Conservation (phyloP, 768 basidiomycete genomes). For the Lactifluus piperatus region DNA sequence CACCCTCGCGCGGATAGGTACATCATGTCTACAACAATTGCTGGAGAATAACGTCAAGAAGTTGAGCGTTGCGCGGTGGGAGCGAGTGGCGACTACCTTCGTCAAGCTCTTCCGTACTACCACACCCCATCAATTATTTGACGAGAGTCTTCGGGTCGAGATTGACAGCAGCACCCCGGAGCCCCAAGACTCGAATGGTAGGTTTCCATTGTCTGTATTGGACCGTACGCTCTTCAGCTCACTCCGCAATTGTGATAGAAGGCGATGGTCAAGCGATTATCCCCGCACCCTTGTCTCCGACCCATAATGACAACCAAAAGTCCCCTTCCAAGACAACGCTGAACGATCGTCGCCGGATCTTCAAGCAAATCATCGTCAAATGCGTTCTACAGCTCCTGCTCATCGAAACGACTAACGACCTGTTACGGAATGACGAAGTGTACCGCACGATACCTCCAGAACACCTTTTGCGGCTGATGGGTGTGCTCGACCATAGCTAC, state of each 20-base stretch:
- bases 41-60: conserved; percentile 89
- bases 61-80: conserved; percentile 80
- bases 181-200: conserved; percentile 37
- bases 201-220: neutral
- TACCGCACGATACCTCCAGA: conserved; percentile 92
- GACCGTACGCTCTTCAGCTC: conserved; percentile 6
- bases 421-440: conserved; percentile 85
- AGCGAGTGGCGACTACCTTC: conserved; percentile 84
- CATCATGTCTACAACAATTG: conserved; percentile 93
- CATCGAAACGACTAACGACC: conserved; percentile 95
- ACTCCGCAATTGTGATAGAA: conserved; percentile 36
- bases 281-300: conserved; percentile 83
- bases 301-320: conserved; percentile 42
- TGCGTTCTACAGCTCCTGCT: conserved; percentile 93
- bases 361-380: conserved; percentile 99
- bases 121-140: conserved; percentile 94
- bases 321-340: conserved; percentile 45
- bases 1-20: conserved; percentile 93
- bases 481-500: conserved; percentile 93
- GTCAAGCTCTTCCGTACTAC: conserved; percentile 96
- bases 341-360: conserved; percentile 70
- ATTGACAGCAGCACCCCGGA: conserved; percentile 55
- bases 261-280: conserved; percentile 57
- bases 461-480: conserved; percentile 89
- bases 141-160: conserved; percentile 82